These are phyloP conservation scores for Allomyces macrogynus DNA, from an alignment of 192 early-diverging fungal species.

Conservation along the genomic window DNA sequence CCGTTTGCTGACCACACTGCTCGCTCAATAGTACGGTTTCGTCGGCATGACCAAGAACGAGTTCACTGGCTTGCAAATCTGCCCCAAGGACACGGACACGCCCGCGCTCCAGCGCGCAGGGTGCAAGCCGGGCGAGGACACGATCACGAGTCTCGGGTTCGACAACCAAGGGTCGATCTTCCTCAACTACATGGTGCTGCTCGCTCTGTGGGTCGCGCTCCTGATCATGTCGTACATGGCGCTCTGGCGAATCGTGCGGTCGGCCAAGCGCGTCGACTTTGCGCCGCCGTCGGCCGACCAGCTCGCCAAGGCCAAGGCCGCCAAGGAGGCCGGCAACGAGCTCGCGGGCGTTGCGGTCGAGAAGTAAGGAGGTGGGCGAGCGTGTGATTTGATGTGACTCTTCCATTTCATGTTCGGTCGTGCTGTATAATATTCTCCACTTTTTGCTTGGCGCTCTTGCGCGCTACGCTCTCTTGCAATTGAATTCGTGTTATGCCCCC, in stretches of 20 bases:
- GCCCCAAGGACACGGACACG: neutral
- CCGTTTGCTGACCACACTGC: too few relatives aligned
- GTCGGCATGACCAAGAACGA: slow-evolving; percentile 12
- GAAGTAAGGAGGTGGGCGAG: too few relatives aligned
- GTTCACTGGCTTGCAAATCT: slow-evolving; percentile 5
- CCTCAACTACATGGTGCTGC: slow-evolving; percentile 15
- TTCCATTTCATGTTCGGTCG: neutral
- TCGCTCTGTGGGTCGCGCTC: slow-evolving; percentile 7
- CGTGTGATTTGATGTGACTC: neutral
- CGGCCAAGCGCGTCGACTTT: neutral
- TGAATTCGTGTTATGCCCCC: too few relatives aligned
- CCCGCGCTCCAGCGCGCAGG: neutral
- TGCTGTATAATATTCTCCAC: neutral
- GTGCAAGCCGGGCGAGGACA: neutral
- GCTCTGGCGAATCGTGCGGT: slow-evolving; percentile 8
- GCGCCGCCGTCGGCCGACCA: neutral
- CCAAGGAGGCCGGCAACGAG: neutral
- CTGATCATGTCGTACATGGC: slow-evolving; percentile 13
- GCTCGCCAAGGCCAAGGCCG: neutral
- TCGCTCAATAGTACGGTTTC: slow-evolving; percentile 8
- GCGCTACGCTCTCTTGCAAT: too few relatives aligned
- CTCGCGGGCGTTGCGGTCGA: neutral
- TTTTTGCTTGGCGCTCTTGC: too few relatives aligned
- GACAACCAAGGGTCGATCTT: slow-evolving; percentile 4
- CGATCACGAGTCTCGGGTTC: neutral